Evolutionary conservation across 2,329 filamentous ascomycete species (phyloP), one percentile per base, ranked within the genome.

Genomic region (Akanthomyces lecanii): DNA sequence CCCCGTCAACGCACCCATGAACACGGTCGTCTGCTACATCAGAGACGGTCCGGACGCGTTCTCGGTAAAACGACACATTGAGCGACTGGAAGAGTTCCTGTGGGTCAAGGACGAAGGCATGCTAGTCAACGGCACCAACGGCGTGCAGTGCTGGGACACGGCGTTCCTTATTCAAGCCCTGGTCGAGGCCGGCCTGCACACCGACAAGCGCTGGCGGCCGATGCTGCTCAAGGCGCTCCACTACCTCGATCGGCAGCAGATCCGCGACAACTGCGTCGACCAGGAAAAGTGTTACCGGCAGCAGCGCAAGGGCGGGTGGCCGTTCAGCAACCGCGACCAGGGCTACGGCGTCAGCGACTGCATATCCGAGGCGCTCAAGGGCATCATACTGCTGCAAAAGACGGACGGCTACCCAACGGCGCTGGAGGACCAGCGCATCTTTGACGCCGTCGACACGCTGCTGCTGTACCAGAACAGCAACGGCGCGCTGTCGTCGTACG

Each of bases 141-240:
- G 95, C n/a, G 93, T 98, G 1, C 95, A 99, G 75, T 90, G 88
- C 67, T 99, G 95, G 95, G 95, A 99, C 72, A 99, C 95, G 0
- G 85, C 92, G 0, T 98, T 98, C 72, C 79, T 89, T 21, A 91
- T 97, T 40, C 92, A 97, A 74, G 89, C 91, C 0, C 85, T 91
- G 6, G 84, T 91, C 59, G 90, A 91, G 55, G 88, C 91, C 7
- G 92, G 90, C 0, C 83, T 97, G 30, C 88, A 89, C n/a, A 78
- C 87, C 36, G 86, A 96, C 54, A 81, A 87, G 14, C 86, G 88
- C 69, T 97, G 91, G 86, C 85, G 83, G 45, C 87, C 89, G 0
- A 96, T 97, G 90, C 82, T 99, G 33, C 82, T 82, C 8, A 92
- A 90, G 71, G 91, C 92, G 0, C 82, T 98, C 2, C 81, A 87